phyloP scores from a whole-genome alignment of 2,329 filamentous ascomycete genomes.

The Macroventuria anomochaeta region DNA sequence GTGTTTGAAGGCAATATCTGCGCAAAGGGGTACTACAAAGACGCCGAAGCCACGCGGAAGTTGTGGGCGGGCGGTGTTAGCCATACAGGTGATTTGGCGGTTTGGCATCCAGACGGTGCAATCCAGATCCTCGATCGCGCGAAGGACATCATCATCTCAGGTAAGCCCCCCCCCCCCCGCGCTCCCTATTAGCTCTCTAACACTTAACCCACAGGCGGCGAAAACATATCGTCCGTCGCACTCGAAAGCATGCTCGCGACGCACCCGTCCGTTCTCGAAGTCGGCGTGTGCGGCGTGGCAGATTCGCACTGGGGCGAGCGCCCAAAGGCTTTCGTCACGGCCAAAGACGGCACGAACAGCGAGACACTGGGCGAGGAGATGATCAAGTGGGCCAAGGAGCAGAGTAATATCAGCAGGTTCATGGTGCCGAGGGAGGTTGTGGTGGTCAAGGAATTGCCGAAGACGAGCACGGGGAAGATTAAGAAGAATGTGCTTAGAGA shows the following conservation, averaged over 20 bases:
- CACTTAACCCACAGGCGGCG: constrained; percentile 72
- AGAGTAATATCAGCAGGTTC: constrained; percentile 83
- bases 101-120: constrained; percentile 89
- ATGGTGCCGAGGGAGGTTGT: constrained; percentile 81
- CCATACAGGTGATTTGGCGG: constrained; percentile 90
- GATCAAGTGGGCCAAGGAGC: constrained; percentile 83
- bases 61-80: constrained; percentile 85
- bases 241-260: constrained; percentile 88
- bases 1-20: constrained; percentile 93
- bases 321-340: constrained; percentile 92
- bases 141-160: constrained; percentile 98
- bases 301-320: constrained; percentile 94
- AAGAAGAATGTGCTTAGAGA: constrained; percentile 91
- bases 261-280: constrained; percentile 89
- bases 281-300: constrained; percentile 83
- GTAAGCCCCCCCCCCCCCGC: constrained; percentile 50
- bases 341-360: constrained; percentile 64
- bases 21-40: constrained; percentile 89
- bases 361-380: constrained; percentile 70
- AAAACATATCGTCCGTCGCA: constrained; percentile 95
- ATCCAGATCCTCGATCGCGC: constrained; percentile 91
- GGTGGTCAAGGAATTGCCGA: constrained; percentile 85
- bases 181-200: background rate
- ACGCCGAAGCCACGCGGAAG: constrained; percentile 82
- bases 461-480: constrained; percentile 96